Base-by-base conservation (phyloP, 1,284 basidiomycete genomes). In the Thelephora terrestris region DNA sequence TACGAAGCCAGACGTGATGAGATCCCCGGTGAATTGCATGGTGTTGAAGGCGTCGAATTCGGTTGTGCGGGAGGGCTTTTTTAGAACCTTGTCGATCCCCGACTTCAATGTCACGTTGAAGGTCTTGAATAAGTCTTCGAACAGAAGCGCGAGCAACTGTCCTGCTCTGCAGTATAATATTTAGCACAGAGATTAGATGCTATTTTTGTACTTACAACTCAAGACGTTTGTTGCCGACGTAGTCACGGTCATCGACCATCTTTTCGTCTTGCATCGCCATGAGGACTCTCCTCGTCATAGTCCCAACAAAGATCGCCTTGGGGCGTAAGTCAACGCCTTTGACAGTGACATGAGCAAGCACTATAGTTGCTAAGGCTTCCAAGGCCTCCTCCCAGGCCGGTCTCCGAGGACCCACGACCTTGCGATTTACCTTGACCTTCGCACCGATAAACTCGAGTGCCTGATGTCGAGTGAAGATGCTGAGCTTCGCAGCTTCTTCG, bases 121-220 rank as follows among this genome's bases (percentile, higher is more conserved):
- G 1, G 93, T 98, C 67, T 99, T 99, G 79, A 99, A 99, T 23
- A 98, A 71, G 64, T 99, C 96, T 67, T 99, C 96, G 56, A 99
- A 99, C 1, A 99, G 75, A 3, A 99, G 75, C 2, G 95, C 91
- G 16, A 99, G 77, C 7, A 99, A 76, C 64, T 99, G 97, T 35
- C 96, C 96, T 43, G 97, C 97, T 47, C 92, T 94, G 61, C 16
- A 35, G 25, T 35, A 47, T 45, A 39, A 44, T 36, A 42, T 34
- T 6, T 18, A 37, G 27, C 40, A 29, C 25, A 29, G 17, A n/a
- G 14, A 14, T 39, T 44, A 40, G 34, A 48, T 29, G 49, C 17
- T 24, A 24, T 43, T 21, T 4, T 12, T 10, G 35, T 38, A 74
- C 85, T 63, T 62, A 94, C 91, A 99, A 76, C 67, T 99, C 96